phyloP scores from a whole-genome alignment of 176 grass and related monocot genomes.

The Zoysia japonica region DNA sequence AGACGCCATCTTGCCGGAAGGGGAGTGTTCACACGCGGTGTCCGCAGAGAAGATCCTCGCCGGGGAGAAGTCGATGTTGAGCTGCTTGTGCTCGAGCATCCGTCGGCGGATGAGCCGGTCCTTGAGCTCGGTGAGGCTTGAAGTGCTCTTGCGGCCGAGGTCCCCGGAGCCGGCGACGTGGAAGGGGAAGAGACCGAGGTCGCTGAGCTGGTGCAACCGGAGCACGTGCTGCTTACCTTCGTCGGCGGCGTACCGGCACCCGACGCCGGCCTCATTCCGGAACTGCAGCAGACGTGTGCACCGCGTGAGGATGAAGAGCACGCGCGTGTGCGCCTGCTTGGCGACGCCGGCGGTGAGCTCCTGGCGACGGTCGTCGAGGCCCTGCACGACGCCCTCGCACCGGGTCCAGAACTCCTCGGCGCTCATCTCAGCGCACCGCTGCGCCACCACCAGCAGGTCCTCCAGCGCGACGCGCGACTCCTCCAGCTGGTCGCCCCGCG shows the following conservation, averaged over 20 bases:
- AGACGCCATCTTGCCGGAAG: conserved; percentile 60
- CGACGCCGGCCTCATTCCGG: conserved; percentile 56
- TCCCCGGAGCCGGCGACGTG: conserved; percentile 44
- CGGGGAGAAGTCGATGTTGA: conserved; percentile 62
- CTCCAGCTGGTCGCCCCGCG: not conserved
- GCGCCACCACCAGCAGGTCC: conserved; percentile 80
- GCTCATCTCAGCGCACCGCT: conserved; percentile 83
- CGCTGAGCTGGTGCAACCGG: conserved; percentile 77
- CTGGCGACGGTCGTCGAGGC: conserved; percentile 78
- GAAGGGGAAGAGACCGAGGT: conserved; percentile 71
- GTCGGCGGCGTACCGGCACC: not conserved
- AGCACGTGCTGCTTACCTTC: conserved; percentile 52
- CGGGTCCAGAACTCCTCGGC: conserved; percentile 73
- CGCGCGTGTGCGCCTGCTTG: conserved; percentile 74
- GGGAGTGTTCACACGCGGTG: not conserved
- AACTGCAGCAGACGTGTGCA: conserved; percentile 92
- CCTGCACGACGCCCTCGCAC: conserved; percentile 82
- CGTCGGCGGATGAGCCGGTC: conserved; percentile 71
- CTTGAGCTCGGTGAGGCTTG: conserved; percentile 71
- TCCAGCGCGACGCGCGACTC: conserved; percentile 59
- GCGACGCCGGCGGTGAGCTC: conserved; percentile 59
- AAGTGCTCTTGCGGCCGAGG: conserved; percentile 57
- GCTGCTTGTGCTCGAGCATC: conserved; percentile 70
- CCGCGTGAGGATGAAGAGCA: conserved; percentile 93
- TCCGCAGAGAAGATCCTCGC: conserved; percentile 17